Evolutionary conservation across 73 alveolate species (phyloP).

Genomic region (Symbiodinium natans): DNA sequence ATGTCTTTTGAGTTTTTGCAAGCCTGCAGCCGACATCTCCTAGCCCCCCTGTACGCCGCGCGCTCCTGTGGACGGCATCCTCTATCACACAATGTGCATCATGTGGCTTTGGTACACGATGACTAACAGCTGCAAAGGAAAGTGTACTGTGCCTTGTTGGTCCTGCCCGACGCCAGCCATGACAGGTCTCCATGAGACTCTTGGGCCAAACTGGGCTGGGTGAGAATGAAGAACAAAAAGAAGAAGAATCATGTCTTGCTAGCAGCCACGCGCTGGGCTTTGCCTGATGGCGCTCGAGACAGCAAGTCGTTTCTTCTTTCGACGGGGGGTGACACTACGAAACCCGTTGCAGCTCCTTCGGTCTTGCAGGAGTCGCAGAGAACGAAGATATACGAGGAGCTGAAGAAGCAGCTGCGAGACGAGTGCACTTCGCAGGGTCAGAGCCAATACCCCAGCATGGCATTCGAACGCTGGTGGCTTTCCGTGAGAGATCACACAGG

Average conservation of each 20-base stretch:
- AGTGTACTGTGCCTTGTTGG: too few species aligned
- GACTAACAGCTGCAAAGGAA: too few species aligned
- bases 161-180: too few species aligned
- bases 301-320: neutral
- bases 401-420: slow-evolving; percentile 30
- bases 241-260: neutral
- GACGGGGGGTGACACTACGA: neutral
- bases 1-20: too few species aligned
- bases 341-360: neutral
- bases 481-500: neutral
- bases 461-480: slow-evolving; percentile 53
- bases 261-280: slow-evolving; percentile 28
- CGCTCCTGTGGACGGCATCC: too few species aligned
- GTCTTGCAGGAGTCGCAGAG: slow-evolving; percentile 18
- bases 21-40: too few species aligned
- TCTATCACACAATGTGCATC: too few species aligned
- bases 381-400: neutral
- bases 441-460: slow-evolving; percentile 52
- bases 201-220: too few species aligned
- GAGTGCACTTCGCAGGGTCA: slow-evolving; percentile 27
- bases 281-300: neutral
- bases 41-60: too few species aligned
- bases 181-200: too few species aligned
- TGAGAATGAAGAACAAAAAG: neutral
- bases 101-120: too few species aligned